Evolutionary conservation across 257 asterid genomes (phyloP).

Genomic region (Fraxinus americana): DNA sequence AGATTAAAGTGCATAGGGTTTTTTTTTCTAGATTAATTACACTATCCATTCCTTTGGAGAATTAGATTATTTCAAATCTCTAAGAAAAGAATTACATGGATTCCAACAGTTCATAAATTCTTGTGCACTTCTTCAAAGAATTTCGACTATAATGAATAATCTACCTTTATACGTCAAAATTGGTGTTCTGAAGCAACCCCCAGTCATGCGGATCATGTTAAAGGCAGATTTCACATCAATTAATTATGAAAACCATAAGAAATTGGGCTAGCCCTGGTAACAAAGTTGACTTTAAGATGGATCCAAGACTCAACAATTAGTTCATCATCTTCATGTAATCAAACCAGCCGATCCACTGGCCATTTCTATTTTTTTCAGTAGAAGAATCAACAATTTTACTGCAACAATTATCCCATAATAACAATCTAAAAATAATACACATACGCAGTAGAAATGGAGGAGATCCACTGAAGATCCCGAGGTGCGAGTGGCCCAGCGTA

Average conservation of each 20-base stretch:
- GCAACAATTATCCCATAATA: background rate
- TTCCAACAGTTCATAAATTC: constrained; percentile 3
- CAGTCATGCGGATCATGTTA: no score
- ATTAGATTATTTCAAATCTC: background rate
- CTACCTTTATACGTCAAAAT: no score
- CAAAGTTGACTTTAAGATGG: background rate
- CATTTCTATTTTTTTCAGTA: background rate
- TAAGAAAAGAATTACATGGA: background rate
- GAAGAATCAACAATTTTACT: background rate
- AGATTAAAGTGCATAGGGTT: background rate
- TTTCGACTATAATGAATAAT: no score
- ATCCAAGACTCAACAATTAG: background rate
- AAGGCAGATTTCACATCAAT: background rate
- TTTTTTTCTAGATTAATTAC: background rate
- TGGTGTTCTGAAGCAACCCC: no score
- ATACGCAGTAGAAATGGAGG: constrained; percentile 68
- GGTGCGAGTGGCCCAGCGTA: constrained; percentile 58
- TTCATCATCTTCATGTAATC: background rate
- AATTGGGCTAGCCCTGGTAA: background rate
- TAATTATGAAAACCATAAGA: background rate
- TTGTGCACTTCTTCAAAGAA: background rate
- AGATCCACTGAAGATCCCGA: constrained; percentile 69
- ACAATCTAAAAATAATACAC: constrained; percentile 20
- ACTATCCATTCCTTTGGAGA: background rate
- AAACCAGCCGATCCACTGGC: background rate